These are phyloP conservation scores for Crinitomyces ghanaensis DNA, from an alignment of 805 yeast genomes.

Conservation along the genomic window DNA sequence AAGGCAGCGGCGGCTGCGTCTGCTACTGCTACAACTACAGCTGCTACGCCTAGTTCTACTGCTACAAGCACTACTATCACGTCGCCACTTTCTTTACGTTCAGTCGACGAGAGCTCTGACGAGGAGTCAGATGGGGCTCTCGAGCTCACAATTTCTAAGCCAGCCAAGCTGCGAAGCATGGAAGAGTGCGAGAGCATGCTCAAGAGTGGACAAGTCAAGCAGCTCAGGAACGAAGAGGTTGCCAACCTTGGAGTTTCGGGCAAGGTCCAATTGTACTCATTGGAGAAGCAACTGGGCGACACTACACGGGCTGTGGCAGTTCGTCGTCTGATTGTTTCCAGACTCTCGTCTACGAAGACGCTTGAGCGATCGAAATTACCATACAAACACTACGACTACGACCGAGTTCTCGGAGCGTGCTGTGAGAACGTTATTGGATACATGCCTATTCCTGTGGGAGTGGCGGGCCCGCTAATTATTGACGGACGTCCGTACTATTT, in stretches of 20 bases:
- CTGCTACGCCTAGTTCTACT: no score
- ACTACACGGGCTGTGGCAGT: constrained; percentile 86
- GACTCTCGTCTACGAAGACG: constrained; percentile 69
- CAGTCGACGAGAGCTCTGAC: constrained; percentile 10
- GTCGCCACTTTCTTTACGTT: no score
- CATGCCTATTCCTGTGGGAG: constrained; percentile 94
- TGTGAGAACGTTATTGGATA: constrained; percentile 97
- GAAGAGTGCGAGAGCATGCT: constrained; percentile 53
- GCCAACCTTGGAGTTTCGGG: constrained; percentile 58
- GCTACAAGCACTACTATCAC: no score
- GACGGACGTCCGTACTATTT: constrained; percentile 83
- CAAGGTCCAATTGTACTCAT: constrained; percentile 81
- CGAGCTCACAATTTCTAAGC: constrained; percentile 11
- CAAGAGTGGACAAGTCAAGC: constrained; percentile 60
- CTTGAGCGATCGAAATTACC: constrained; percentile 67
- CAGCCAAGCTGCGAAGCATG: constrained; percentile 23
- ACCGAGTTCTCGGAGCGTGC: constrained; percentile 96
- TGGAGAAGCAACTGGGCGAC: constrained; percentile 84
- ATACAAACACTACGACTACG: constrained; percentile 74
- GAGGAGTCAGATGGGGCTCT: constrained; percentile 29
- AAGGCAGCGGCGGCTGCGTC: constrained; percentile 22
- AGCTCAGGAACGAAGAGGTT: constrained; percentile 63
- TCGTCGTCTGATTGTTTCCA: constrained; percentile 87
- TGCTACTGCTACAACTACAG: constrained; percentile 4
- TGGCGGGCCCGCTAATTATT: constrained; percentile 91